Evolutionary conservation across 257 asterid genomes (phyloP), one percentile per base, ranked within the genome.

Genomic region (Salvia rosmarinus): DNA sequence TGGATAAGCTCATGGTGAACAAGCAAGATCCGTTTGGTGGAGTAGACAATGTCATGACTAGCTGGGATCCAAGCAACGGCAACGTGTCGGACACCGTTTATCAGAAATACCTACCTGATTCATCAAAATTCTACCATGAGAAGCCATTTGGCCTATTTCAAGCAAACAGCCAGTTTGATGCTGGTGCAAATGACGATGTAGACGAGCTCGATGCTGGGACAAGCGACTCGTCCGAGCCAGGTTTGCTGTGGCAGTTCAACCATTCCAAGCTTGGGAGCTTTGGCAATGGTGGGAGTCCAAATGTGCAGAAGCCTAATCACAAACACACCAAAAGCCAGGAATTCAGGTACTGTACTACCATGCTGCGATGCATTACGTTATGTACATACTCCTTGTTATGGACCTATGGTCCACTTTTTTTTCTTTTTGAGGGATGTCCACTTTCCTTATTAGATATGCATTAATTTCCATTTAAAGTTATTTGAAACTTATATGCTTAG

Each of bases 1-100:
- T 89, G 42, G 98, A 92, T 86, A 92, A 92, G 85, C 82, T 90
- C 68, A 92, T 92, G 96, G 96, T 92, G 73, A 90, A 90, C 90
- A 89, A 81, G 82, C 89, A 77, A 71, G 95, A 86, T 39, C 67
- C 77, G 4, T 9, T 64, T 17, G 39, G 67, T 14, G 81, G 83
- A 30, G 60, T 28, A 8, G 82, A 64, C 58, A 80, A 64, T 63
- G 73, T 84, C 0, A 25, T 76, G 32, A 73, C 78, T 57, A 78
- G 76, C 60, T 86, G 95, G 96, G 89, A 74, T 57, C 75, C 84
- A 6, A 89, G 79, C 81, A 82, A 79, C 59, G 73, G 72, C 66
- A 81, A 75, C 67, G 56, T 61, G 14, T 74, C 87, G 7, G 87
- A 84, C 54, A 70, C 64, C 12, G 75, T 85, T 19, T 85, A 86